Evolutionary conservation across 257 asterid genomes (phyloP), one percentile per base, ranked within the genome.

Genomic region (Gentiana macrophylla): DNA sequence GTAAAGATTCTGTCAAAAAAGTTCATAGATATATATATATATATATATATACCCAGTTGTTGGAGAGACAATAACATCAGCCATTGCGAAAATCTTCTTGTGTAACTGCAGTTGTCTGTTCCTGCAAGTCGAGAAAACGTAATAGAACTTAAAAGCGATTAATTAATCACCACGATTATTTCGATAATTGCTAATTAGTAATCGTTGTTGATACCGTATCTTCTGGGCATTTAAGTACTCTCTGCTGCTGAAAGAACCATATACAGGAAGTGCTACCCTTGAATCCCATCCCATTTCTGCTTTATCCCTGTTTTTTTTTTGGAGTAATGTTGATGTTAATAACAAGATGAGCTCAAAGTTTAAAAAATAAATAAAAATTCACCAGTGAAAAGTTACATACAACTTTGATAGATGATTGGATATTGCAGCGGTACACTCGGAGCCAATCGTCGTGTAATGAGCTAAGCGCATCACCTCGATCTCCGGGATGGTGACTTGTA

Each of bases 391-490:
- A 62, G 4, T 4, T 5, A 70, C 91, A 53, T 68, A 84, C 95
- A 76, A 2, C 32, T 74, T 84, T 24, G 82, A 69, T 3, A 80
- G 75, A 70, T 82, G 61, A 60, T 57, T 13, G 5, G 84, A 72
- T 32, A 90, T 70, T 44, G 94, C 62, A 48, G 57, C 53, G 34
- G 64, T 90, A 41, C 96, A 86, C 61, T 90, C 98, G 1, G 98
- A 76, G 64, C 85, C 96, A 34, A 90, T 84, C 37, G 98, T 86
- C 55, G 70, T 1, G 54, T 86, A 90, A 79, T 90, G 98, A 24
- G 98, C 72, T 75, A 90, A 69, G 34, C 96, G 94, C 98, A 90
- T 86, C 53, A 12, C 91, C 74, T 90, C 98, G 46, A 90, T 77
- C 55, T 86, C 94, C 4, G 98, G 98, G 35, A 90, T 6, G 5